Base-by-base conservation (phyloP, 2,329 filamentous ascomycete species). In the Pseudogymnoascus sp. region DNA sequence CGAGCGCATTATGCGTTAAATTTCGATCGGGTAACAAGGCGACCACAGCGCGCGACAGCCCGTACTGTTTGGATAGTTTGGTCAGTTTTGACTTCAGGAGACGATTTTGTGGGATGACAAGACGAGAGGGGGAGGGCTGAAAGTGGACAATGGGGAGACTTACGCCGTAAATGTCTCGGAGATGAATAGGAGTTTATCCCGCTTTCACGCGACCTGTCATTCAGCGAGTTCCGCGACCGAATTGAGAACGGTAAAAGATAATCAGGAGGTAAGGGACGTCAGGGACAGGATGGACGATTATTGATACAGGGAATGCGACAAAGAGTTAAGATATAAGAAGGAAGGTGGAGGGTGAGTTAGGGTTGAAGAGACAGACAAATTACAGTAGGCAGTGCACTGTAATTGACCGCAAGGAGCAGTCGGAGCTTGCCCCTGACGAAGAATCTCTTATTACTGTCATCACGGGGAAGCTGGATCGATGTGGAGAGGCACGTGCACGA, bases 1-100 rank as follows among this genome's bases (percentile, higher is more conserved):
- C 47, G 47, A 53, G 47, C 47, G 47, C 47, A 53, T 53, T 53
- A 53, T 53, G 47, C 47, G 47, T 53, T 53, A 53, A 53, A 31
- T 53, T 53, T 53, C 47, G 47, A 19, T 16, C 47, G 47, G 47
- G 13, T 53, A 31, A 53, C 47, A 19, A 19, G 47, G 47, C 47
- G 26, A 53, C n/a, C n/a, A 53, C 47, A 31, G 47, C 47, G 26
- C 47, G 47, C 47, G 47, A 53, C 26, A 31, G 26, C 29, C 13
- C 11, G 14, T 53, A 31, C 8, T 53, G 47, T 53, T 53, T 31
- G 47, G 26, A 53, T 31, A 53, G 31, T 26, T 53, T 53, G 47
- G 47, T 53, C 47, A 53, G 47, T 53, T 53, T 31, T 53, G 19
- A 53, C 26, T 53, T 31, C n/a, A 16, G 47, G 47, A 53, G n/a